These are phyloP conservation scores for Austroboletus niveus DNA, from an alignment of 1,284 basidiomycete genomes.

Conservation along the genomic window DNA sequence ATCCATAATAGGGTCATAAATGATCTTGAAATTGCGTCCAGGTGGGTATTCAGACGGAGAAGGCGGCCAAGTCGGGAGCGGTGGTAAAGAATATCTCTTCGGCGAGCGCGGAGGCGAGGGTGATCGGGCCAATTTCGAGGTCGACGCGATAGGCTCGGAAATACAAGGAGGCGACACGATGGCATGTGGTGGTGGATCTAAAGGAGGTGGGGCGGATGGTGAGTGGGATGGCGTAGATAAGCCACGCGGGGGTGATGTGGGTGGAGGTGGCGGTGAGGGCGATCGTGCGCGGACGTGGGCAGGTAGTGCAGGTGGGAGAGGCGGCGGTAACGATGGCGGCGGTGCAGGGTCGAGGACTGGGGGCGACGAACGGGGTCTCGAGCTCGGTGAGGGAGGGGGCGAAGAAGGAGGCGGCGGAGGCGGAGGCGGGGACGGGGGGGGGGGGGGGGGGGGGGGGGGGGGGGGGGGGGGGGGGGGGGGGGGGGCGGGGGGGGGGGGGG, in stretches of 20 bases:
- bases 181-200: slow-evolving; percentile 9
- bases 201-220: neutral
- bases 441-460: too few relatives aligned
- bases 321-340: slow-evolving; percentile 16
- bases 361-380: neutral
- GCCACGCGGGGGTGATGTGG: slow-evolving; percentile 16
- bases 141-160: slow-evolving; percentile 29
- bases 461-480: too few relatives aligned
- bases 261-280: slow-evolving; percentile 26
- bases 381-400: neutral
- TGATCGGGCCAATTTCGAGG: slow-evolving; percentile 22
- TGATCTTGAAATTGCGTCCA: slow-evolving; percentile 52
- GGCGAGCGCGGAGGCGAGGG: slow-evolving; percentile 14
- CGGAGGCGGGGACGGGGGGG: too few relatives aligned
- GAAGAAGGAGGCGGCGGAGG: neutral
- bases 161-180: slow-evolving; percentile 25
- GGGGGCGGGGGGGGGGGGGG: too few relatives aligned
- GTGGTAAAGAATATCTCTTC: slow-evolving; percentile 36
- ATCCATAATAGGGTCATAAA: slow-evolving; percentile 60
- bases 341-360: slow-evolving; percentile 10
- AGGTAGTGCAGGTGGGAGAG: slow-evolving; percentile 12
- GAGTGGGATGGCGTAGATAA: neutral
- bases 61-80: slow-evolving; percentile 47
- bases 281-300: slow-evolving; percentile 22
- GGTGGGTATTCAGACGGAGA: slow-evolving; percentile 44